A percentile compares a stretch with the other conserved stretches of the same genome.
These are phyloP conservation scores for Sordariomycetes sp. DNA, from an alignment of 2,329 filamentous ascomycete genomes.

Conservation along the genomic window DNA sequence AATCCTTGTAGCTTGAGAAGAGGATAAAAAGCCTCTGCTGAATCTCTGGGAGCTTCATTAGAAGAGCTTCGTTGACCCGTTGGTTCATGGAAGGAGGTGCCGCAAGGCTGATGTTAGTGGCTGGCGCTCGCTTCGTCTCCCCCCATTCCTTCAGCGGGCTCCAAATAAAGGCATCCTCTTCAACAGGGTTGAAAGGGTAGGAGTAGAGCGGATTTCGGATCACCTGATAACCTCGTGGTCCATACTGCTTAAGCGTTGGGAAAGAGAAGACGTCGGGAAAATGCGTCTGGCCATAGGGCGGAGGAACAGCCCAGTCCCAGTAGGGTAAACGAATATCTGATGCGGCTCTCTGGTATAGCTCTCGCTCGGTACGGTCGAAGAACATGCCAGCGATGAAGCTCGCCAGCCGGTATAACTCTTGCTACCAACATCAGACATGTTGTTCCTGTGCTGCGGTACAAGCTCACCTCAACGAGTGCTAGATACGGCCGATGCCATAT, in stretches of 20 bases:
- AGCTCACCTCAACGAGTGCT: conserved; percentile 43
- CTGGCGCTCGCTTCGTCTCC: conserved; percentile 49
- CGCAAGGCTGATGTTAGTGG: conserved; percentile 15
- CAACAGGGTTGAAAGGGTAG: conserved; percentile 52
- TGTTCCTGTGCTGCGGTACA: background rate
- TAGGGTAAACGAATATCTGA: conserved; percentile 45
- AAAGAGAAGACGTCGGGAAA: conserved; percentile 36
- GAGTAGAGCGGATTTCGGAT: conserved; percentile 55
- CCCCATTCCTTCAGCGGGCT: conserved; percentile 51
- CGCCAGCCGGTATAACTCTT: conserved; percentile 25
- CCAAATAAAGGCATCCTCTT: conserved; percentile 47
- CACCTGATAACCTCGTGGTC: conserved; percentile 43
- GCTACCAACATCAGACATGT: conserved; percentile 11
- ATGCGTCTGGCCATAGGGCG: conserved; percentile 37
- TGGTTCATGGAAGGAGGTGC: conserved; percentile 47
- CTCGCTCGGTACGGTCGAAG: conserved; percentile 32
- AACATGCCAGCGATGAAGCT: conserved; percentile 37
- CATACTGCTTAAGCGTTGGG: conserved; percentile 40
- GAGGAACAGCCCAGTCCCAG: conserved; percentile 47
- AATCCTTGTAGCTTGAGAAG: conserved; percentile 59
- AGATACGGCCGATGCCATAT: conserved; percentile 82
- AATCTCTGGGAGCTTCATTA: conserved; percentile 39
- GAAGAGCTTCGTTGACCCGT: conserved; percentile 35
- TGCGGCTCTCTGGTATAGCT: conserved; percentile 41
- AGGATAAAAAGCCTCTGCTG: conserved; percentile 59